Evolutionary conservation across 371 early-diverging fungal species (phyloP), one percentile per base, ranked within the genome.

Genomic region (Coemansia sp.): DNA sequence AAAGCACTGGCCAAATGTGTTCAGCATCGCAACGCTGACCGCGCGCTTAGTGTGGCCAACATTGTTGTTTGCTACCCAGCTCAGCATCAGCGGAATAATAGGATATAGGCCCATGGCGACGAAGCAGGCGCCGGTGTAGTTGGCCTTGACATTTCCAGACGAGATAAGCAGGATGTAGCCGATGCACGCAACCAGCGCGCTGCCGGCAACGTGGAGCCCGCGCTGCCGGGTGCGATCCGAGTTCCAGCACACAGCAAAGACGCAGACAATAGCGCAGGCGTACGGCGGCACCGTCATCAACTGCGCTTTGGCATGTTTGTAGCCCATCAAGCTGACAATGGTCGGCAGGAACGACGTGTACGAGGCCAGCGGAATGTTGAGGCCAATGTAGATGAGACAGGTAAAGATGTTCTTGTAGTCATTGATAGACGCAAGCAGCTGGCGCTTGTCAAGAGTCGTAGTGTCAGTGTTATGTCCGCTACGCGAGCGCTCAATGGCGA

Each of bases 91-190:
- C 11, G 58, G 67, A 14, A 85, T 81, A 40, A 81, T 80, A 2
- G 85, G 84, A 37, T 84, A 84, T 1, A 83, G 71, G 3, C 83
- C 83, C 65, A 80, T 80, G 9, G 84, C 85, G 11, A 80, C 80
- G 24, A 83, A 67, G 49, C 84, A 64, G 4, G 84, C 83, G 14
- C 84, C 84, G 4, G 80, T 65, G 64, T 84, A 84, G 43, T 82
- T 81, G 24, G 81, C 57, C 11, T 76, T 78, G 4, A 8, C 8
- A 36, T 36, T 36, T 36, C 37, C 37, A 10, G 72, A 81, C 10
- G 81, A 72, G 10, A 87, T 80, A 33, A 90, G 67, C 18, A 88
- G 75, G 14, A 84, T 80, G 75, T 88, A 88, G 5, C 90, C 89
- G 18, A 87, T 58, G 53, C 81, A 80, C 9, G 87, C 87, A 10